These are phyloP conservation scores for Waltergamsia citrina DNA, from an alignment of 2,329 filamentous ascomycete genomes.

Conservation along the genomic window DNA sequence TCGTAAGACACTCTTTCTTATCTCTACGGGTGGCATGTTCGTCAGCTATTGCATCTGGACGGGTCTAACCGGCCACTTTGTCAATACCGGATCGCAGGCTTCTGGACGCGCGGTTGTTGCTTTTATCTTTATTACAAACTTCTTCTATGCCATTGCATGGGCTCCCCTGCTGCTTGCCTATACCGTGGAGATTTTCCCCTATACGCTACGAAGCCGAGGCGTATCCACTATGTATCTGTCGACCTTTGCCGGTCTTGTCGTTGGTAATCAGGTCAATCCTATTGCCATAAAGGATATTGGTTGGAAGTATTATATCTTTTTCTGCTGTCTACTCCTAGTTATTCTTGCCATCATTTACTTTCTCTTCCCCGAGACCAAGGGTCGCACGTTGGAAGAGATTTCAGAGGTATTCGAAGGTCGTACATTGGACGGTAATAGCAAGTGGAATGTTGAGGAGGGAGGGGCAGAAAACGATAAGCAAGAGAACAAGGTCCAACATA, in stretches of 20 bases:
- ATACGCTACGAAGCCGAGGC: conserved; percentile 25
- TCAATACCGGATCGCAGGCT: conserved; percentile 12
- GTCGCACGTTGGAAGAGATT: conserved; percentile 13
- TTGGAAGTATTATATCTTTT: conserved; percentile 11
- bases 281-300: conserved; percentile 11
- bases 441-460: too few relatives aligned
- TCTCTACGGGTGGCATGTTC: conserved; percentile 24
- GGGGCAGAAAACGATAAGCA: background rate
- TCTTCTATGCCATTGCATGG: conserved; percentile 35
- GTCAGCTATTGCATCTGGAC: conserved; percentile 27
- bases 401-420: conserved; percentile 12
- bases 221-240: too few relatives aligned
- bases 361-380: conserved; percentile 22
- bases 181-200: conserved; percentile 27
- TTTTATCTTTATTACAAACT: conserved; percentile 36
- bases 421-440: too few relatives aligned
- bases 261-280: conserved; percentile 21
- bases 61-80: conserved; percentile 21
- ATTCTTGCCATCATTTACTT: conserved; percentile 12
- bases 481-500: too few relatives aligned
- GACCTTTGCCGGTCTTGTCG: too few relatives aligned
- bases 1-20: conserved; percentile 30
- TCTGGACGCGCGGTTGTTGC: conserved; percentile 35
- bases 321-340: conserved; percentile 9
- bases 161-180: conserved; percentile 36